A percentile compares a stretch with the other conserved stretches of the same genome.
Evolutionary conservation across 768 basidiomycete genomes (phyloP).

Genomic region (Rhodosporidiobolus sp.): DNA sequence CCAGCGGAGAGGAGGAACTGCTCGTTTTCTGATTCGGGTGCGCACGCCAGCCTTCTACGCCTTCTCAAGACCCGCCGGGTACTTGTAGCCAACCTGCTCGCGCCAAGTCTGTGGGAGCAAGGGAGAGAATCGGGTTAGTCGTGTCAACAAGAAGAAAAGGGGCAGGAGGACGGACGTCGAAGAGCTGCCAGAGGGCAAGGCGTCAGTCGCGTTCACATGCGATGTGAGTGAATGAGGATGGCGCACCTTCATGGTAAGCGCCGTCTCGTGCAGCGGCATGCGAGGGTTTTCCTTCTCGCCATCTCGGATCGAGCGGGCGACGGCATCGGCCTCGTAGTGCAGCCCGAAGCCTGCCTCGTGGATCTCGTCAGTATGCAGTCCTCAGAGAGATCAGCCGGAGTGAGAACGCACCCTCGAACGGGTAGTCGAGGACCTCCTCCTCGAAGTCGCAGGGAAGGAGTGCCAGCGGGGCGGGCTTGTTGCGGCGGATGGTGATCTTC

Average conservation of each 20-base stretch:
- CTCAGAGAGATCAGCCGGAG: not conserved
- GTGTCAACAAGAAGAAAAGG: not conserved
- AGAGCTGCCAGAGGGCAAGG: not conserved
- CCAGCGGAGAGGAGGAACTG: too few species aligned
- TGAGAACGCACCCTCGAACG: conserved; percentile 6
- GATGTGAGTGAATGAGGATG: too few species aligned
- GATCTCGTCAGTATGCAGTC: too few species aligned
- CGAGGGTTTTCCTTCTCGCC: conserved; percentile 12
- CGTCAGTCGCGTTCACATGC: too few species aligned
- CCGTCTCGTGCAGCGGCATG: conserved; percentile 14
- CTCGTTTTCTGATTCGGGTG: too few species aligned
- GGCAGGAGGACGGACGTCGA: not conserved
- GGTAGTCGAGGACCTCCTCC: conserved; percentile 13
- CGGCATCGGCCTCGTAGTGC: conserved; percentile 26
- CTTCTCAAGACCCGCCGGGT: conserved; percentile 23
- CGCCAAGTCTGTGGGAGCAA: conserved; percentile 20
- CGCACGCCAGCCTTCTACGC: not conserved
- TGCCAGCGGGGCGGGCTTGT: conserved; percentile 5
- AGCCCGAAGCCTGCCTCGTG: not conserved
- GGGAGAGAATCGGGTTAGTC: not conserved
- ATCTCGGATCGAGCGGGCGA: conserved; percentile 16
- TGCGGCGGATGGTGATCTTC: conserved; percentile 17
- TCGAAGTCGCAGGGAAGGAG: conserved; percentile 4
- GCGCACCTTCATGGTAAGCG: conserved; percentile 12
- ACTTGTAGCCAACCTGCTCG: conserved; percentile 13